Conservation (phyloP, 768 basidiomycete species). For the Hortiboletus campestris region DNA sequence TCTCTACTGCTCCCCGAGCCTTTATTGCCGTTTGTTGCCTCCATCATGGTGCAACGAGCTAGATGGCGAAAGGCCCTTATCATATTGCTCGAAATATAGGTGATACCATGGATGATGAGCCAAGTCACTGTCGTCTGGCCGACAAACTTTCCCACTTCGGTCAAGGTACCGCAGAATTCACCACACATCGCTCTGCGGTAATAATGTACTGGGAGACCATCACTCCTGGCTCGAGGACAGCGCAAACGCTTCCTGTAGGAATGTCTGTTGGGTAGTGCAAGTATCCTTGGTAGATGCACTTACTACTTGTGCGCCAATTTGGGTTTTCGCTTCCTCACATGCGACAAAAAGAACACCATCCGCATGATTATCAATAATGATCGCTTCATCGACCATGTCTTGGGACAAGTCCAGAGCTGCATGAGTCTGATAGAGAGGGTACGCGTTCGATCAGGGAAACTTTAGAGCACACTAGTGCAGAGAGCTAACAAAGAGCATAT, state of each 20-base stretch:
- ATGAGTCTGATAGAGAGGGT: no score
- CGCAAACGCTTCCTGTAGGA: not conserved
- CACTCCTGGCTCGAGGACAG: not conserved
- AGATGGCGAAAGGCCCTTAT: not conserved
- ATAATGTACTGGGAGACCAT: not conserved
- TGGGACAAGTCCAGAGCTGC: no score
- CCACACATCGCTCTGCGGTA: not conserved
- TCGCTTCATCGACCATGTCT: no score
- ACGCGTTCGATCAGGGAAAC: no score
- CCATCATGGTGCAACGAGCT: not conserved
- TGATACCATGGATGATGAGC: not conserved
- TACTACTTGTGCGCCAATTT: not conserved
- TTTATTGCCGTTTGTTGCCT: not conserved
- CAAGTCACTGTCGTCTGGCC: not conserved
- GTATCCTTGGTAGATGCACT: not conserved
- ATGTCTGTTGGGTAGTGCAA: not conserved
- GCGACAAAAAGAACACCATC: no score
- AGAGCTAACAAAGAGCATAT: no score
- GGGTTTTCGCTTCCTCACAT: not conserved
- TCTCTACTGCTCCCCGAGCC: no score
- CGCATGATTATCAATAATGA: no score
- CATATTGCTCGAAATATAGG: not conserved
- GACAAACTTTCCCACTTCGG: not conserved
- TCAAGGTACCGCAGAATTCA: not conserved
- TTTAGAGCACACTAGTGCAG: no score